Evolutionary conservation across 768 basidiomycete genomes (phyloP), one percentile per base, ranked within the genome.

Genomic region (Tulasnella sp.): DNA sequence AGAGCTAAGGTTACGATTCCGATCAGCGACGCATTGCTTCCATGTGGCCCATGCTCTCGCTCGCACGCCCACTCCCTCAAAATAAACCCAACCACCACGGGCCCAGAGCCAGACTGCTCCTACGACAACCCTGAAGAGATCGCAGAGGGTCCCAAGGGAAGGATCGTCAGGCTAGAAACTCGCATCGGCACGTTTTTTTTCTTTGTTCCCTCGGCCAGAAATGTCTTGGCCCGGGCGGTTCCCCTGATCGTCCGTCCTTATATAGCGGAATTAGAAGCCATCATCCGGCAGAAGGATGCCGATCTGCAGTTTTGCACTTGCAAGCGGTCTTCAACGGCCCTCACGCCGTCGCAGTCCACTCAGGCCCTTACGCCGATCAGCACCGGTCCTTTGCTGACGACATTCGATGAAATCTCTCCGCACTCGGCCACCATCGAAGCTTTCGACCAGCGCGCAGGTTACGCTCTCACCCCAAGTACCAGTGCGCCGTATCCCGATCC

Each of bases 61-160:
- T 72, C 71, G 62, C 64, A 72, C 44, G 64, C 71, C 39, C 64
- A 72, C 40, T 36, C 62, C 35, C 32, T 64, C 22, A 72, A 41
- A 41, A 36, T 37, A 22, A 39, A 72, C 62, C 71, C 71, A n/a
- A 26, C 52, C 22, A n/a, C 39, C 37, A 40, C 71, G 5, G 16
- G 14, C 1, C 22, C 71, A 5, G 71, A 63, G 7, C 71, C 71
- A 34, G 71, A 72, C 37, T 72, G 71, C 44, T 22, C 29, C 16
- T 72, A 72, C 40, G 71, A 72, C 36, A 66, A 64, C 62, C 71
- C 71, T 9, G 64, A 72, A 17, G 71, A 63, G 14, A 39, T 72
- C 19, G 52, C 71, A 7, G 71, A 72, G 29, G 71, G 71, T 14
- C 64, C 62, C 6, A 72, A 72, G 37, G 62, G 39, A 5, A 72